Base-by-base conservation (phyloP, 2,329 filamentous ascomycete species). In the Cercospora beticola region DNA sequence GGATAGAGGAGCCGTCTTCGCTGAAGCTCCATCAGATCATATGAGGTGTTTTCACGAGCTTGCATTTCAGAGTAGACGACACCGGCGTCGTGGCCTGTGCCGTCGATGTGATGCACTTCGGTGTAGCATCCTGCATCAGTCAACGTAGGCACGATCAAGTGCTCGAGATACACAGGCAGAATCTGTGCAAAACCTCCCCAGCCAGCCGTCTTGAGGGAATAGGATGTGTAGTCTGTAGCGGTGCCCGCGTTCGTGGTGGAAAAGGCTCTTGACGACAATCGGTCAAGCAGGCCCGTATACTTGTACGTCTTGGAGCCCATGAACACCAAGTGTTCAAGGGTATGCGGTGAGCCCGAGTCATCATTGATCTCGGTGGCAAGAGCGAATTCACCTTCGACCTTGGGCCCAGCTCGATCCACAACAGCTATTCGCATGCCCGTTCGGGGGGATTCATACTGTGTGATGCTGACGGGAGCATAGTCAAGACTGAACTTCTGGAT, bases 131-230 rank as follows among this genome's bases (percentile, higher is more conserved):
- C 93, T 66, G 94, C 91, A 79, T 99, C 94, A 0, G 94, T 98
- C 69, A 99, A 84, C 7, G 93, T 97, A 0, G 95, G 95, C 8
- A 96, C 84, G 70, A 99, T 88, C 33, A 99, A 86, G 82, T 99
- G 95, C 80, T 99, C 96, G 1, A 99, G 86, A 74, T 99, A 99
- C 49, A 98, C 90, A 0, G 95, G 95, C 18, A 99, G 83, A 67
- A 98, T 96, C 79, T 97, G 92, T 1, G 94, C 90, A 78, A 99
- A 99, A 8, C 94, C 94, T 75, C 97, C 93, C 94, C 95, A 99
- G 1, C 95, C 95, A 26, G 95, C 95, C 10, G 93, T 95, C 76
- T 97, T 92, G 16, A 99, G 85, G 0, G 93, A 97, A 81, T 99
- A 99, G 2, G 94, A 94, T 0, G 96, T 99, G 78, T 98, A 94